A percentile compares a stretch with the other conserved stretches of the same genome.
Evolutionary conservation across 2,329 filamentous ascomycete genomes (phyloP).

Genomic region (Monilinia aucupariae): DNA sequence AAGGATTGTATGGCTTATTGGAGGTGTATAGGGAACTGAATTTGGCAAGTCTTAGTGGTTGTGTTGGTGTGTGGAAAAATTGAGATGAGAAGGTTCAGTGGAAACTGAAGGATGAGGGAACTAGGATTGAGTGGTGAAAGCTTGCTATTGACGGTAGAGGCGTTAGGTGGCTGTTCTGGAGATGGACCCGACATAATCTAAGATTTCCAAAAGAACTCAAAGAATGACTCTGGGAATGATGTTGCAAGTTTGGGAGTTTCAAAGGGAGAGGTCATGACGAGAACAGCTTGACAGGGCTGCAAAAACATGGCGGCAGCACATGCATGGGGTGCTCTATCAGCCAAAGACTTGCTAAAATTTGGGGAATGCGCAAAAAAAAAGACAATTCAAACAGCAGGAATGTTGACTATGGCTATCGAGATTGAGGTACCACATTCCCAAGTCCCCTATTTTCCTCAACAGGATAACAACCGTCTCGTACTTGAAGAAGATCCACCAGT

Average conservation of each 20-base stretch:
- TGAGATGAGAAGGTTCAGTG: slow-evolving; percentile 35
- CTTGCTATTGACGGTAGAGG: background rate
- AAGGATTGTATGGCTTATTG: slow-evolving; percentile 49
- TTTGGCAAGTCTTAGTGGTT: too few species aligned
- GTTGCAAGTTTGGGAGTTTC: background rate
- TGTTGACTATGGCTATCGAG: background rate
- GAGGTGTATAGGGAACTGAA: slow-evolving; percentile 7
- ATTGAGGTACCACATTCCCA: background rate
- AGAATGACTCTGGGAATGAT: background rate
- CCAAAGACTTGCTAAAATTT: background rate
- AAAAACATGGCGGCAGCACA: background rate
- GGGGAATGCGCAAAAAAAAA: background rate
- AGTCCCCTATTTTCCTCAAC: background rate
- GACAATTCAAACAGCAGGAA: background rate
- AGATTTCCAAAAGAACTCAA: too few species aligned
- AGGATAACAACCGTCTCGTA: background rate
- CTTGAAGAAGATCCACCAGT: background rate
- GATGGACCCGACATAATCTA: background rate
- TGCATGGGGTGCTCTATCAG: background rate
- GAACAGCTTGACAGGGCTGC: background rate
- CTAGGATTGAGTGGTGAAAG: slow-evolving; percentile 25
- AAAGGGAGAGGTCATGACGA: background rate
- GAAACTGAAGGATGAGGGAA: too few species aligned
- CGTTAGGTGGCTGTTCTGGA: background rate
- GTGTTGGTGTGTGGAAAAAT: too few species aligned